Evolutionary conservation across 129 eudicot genomes (phyloP), one percentile per base, ranked within the genome.

Genomic region (Kitagawia praeruptora): DNA sequence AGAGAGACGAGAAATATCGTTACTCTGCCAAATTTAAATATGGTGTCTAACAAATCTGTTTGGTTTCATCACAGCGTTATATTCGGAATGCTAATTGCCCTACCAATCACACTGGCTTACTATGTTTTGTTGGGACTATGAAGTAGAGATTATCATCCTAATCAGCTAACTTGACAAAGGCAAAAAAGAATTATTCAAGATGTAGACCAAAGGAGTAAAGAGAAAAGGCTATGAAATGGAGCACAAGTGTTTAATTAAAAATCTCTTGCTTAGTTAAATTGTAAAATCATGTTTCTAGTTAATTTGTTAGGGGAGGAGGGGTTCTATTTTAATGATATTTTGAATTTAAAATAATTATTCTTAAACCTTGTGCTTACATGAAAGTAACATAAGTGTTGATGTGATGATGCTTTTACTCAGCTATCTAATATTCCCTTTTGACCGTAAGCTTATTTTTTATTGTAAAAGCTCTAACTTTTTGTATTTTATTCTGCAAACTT

Each of bases 81-180:
- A 76, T 93, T 93, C 66, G 98, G 98, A 31, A 93, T 93, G 98
- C 80, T 91, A 51, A 83, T 93, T 46, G 98, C 98, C 0, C 83
- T 93, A 70, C 98, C 98, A 6, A 91, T 93, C 49, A 93, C 98
- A 54, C 89, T 93, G 5, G 90, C 86, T 39, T 93, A 93, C 91
- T 93, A 93, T 84, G 91, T 93, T 61, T 79, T 88, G 80, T 81
- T 93, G 79, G 98, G 98, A 80, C 23, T 37, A 13, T 39, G 78
- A 47, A 38, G 58, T 28, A 12, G 10, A 44, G 75, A 61, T 25
- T 41, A 41, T 74, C 25, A 14, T 48, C 25, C 25, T 11, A 58
- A 11, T 18, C 23, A 31, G 40, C 56, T 19, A 27, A 6, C 61
- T 74, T 61, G 69, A 61, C 28, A 61, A 61, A 61, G 19, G 19